Evolutionary conservation across 2,329 filamentous ascomycete species (phyloP), one percentile per base, ranked within the genome.

Genomic region (Acarospora socialis): DNA sequence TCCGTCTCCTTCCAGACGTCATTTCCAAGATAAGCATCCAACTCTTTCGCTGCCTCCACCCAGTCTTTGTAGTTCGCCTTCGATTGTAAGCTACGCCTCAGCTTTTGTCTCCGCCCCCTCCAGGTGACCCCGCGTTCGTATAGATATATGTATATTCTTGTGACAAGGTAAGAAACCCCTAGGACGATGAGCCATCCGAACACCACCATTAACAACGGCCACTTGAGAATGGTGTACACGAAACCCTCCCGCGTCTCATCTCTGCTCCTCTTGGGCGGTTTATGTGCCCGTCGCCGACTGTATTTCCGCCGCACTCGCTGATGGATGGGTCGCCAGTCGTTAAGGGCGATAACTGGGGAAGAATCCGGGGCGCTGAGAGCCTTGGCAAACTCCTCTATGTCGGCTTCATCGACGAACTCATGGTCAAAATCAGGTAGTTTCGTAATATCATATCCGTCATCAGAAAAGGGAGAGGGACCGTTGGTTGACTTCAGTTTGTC

Each of bases 171-270:
- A 10, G 73, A 67, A 8, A 75, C 51, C 33, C 74, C 72, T 14
- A 95, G 65, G 9, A 80, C 73, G 1, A 71, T 49, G 29, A 98
- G 71, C 84, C 86, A 95, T 7, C 74, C 71, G 28, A 78, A 66
- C 2, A 93, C 83, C 23, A 80, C 68, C 20, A 84, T 54, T 20
- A 98, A 65, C 43, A 98, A 69, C 2, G 90, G 90, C 79, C 86
- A 95, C 55, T 95, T 94, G 31, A 92, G 64, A 26, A 98, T 53
- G 2, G 71, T 73, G 54, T 98, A 98, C 7, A 93, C 67, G 50
- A 90, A 82, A 13, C 90, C 90, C 59, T 98, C 90, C 43, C 90
- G 68, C 2, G 87, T 95, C 63, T 98, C 90, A 52, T 98, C 90
- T 48, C 75, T 81, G 41, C 72, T 78, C 36, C 79, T 65, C 13